Conservation (phyloP, 768 basidiomycete species). For the Termitomyces sp. region DNA sequence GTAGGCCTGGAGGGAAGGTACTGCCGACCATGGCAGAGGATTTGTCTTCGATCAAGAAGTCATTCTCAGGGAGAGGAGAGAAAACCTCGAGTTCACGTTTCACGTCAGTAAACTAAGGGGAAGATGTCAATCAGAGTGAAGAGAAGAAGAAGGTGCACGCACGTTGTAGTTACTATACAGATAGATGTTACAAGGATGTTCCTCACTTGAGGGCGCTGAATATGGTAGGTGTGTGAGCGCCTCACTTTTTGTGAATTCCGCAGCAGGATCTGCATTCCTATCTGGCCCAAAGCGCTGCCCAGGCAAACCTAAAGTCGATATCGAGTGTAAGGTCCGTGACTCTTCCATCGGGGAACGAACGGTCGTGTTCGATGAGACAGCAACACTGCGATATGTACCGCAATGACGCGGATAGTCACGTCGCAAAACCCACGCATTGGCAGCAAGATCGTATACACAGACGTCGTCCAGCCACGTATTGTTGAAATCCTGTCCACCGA, state of each 20-base stretch:
- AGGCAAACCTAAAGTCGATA: conserved; percentile 43
- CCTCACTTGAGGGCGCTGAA: conserved; percentile 62
- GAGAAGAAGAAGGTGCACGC: conserved; percentile 20
- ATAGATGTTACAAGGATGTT: conserved; percentile 81
- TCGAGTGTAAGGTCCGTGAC: conserved; percentile 29
- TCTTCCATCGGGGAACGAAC: conserved; percentile 71
- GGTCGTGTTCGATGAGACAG: conserved; percentile 63
- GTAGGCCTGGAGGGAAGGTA: conserved; percentile 87
- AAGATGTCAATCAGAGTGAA: conserved; percentile 2
- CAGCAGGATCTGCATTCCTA: conserved; percentile 30
- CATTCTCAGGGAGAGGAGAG: conserved; percentile 68
- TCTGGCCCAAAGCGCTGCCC: conserved; percentile 55
- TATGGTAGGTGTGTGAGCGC: conserved; percentile 70
- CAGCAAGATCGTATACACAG: conserved; percentile 77
- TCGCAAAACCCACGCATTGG: conserved; percentile 71
- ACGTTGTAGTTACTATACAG: conserved; percentile 97
- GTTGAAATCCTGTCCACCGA: conserved; percentile 91
- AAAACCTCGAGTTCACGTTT: conserved; percentile 93
- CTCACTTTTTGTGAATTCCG: conserved; percentile 53
- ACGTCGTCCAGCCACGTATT: conserved; percentile 94
- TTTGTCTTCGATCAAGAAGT: conserved; percentile 76
- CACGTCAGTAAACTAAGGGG: conserved; percentile 80
- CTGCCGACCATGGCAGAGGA: conserved; percentile 77
- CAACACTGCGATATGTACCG: conserved; percentile 93
- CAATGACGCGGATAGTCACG: conserved; percentile 88